A percentile compares a stretch with the other conserved stretches of the same genome.
Evolutionary conservation across 768 basidiomycete genomes (phyloP).

Genomic region (Hericium coralloides): DNA sequence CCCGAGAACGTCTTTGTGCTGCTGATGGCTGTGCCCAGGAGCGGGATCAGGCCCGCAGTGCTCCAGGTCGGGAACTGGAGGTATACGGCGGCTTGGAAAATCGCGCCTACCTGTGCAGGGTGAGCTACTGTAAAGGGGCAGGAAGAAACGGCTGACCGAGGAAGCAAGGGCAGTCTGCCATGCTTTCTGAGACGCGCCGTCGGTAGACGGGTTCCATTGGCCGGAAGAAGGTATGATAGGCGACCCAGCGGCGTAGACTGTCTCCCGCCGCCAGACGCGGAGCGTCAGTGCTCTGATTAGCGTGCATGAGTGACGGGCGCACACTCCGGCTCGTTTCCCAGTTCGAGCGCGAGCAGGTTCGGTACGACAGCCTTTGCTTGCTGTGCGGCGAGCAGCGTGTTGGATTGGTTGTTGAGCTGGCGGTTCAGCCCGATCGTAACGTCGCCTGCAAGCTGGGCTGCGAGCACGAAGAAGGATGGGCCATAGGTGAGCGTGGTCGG

Average conservation of each 20-base stretch:
- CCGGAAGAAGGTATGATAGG: constrained; percentile 23
- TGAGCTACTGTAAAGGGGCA: too few relatives aligned
- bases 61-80: constrained; percentile 23
- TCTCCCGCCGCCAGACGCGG: not conserved
- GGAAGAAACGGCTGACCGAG: constrained; percentile 14
- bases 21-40: constrained; percentile 19
- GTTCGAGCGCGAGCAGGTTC: constrained; percentile 28
- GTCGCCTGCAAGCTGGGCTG: constrained; percentile 22
- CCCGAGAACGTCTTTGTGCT: constrained; percentile 25
- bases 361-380: constrained; percentile 23
- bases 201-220: constrained; percentile 24
- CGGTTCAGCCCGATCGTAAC: constrained; percentile 31
- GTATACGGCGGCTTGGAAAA: constrained; percentile 30
- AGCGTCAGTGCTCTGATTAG: too few relatives aligned
- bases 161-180: constrained; percentile 25
- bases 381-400: constrained; percentile 23
- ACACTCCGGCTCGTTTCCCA: constrained; percentile 3
- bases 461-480: constrained; percentile 24
- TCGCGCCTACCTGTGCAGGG: constrained; percentile 22
- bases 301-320: too few relatives aligned
- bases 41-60: constrained; percentile 22
- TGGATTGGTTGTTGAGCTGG: constrained; percentile 27
- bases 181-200: constrained; percentile 23
- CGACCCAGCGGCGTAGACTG: constrained; percentile 24
- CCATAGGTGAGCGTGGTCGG: constrained; percentile 21